Percentiles rank a stretch among this genome's conserved stretches.
Conservation (phyloP, 495 filamentous ascomycete genomes). For the Bathelium albidoporum region DNA sequence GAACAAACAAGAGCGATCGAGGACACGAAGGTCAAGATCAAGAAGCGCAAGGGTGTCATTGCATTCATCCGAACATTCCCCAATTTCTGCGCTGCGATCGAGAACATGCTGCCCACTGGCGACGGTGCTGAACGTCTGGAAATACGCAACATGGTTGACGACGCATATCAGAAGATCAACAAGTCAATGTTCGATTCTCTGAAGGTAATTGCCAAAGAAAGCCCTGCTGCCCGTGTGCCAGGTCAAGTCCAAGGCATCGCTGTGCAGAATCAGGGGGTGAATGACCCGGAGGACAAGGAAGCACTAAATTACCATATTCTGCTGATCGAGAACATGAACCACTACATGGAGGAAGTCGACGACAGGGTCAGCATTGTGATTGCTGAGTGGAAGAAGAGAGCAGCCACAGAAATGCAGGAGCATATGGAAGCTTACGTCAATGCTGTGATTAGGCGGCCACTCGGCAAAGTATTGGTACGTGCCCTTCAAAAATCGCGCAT, state of each 20-base stretch:
- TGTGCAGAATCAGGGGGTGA: constrained; percentile 24
- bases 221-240: constrained; percentile 46
- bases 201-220: constrained; percentile 91
- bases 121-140: constrained; percentile 34
- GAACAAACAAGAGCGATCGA: constrained; percentile 92
- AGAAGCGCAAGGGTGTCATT: constrained; percentile 94
- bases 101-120: constrained; percentile 59
- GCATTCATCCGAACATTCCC: constrained; percentile 90
- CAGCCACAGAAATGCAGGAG: constrained; percentile 69
- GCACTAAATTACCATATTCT: constrained; percentile 92
- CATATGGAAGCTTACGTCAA: constrained; percentile 80
- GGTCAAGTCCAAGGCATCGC: constrained; percentile 27
- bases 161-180: constrained; percentile 79
- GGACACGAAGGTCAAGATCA: constrained; percentile 98
- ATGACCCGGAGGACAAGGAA: constrained; percentile 84
- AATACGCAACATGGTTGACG: constrained; percentile 67
- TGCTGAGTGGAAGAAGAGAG: constrained; percentile 67
- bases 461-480: constrained; percentile 59
- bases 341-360: constrained; percentile 86
- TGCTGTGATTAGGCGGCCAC: constrained; percentile 75
- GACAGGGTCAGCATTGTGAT: constrained; percentile 62
- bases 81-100: constrained; percentile 64
- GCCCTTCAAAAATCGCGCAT: background rate
- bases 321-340: constrained; percentile 97
- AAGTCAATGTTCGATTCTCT: constrained; percentile 95